phyloP scores from a whole-genome alignment of 1,139 yeast species.

The Martiniozyma asiatica region DNA sequence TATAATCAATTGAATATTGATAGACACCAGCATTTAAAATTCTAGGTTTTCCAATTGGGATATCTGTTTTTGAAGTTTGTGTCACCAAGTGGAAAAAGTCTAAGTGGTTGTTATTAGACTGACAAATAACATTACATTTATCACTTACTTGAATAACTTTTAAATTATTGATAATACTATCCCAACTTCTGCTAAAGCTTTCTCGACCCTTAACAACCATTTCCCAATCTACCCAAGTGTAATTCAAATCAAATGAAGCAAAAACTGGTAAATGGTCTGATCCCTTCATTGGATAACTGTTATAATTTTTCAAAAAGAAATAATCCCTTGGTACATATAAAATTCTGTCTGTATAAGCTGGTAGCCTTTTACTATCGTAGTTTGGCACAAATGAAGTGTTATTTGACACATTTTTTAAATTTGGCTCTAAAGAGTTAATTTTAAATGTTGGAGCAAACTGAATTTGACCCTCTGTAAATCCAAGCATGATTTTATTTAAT shows the following conservation, averaged over 20 bases:
- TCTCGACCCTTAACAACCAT: too few relatives aligned
- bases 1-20: too few relatives aligned
- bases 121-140: too few relatives aligned
- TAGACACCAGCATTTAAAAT: too few relatives aligned
- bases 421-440: slow-evolving; percentile 17
- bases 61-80: too few relatives aligned
- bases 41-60: too few relatives aligned
- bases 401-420: neutral
- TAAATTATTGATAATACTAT: slow-evolving; percentile 13
- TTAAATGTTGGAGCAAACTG: slow-evolving; percentile 71
- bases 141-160: slow-evolving; percentile 12
- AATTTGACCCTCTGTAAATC: slow-evolving; percentile 54
- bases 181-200: slow-evolving; percentile 12
- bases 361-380: slow-evolving; percentile 49
- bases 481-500: slow-evolving; percentile 41
- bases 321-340: slow-evolving; percentile 30
- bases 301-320: slow-evolving; percentile 25
- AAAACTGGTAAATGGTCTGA: slow-evolving; percentile 74
- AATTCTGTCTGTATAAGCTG: slow-evolving; percentile 74
- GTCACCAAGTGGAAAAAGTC: too few relatives aligned
- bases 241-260: too few relatives aligned
- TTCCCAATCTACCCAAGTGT: too few relatives aligned
- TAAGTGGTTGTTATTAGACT: too few relatives aligned
- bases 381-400: slow-evolving; percentile 15
- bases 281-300: slow-evolving; percentile 29